A percentile compares a stretch with the other conserved stretches of the same genome.
Conservation (phyloP, 1,139 yeast species). For the Yamadazyma triangularis region DNA sequence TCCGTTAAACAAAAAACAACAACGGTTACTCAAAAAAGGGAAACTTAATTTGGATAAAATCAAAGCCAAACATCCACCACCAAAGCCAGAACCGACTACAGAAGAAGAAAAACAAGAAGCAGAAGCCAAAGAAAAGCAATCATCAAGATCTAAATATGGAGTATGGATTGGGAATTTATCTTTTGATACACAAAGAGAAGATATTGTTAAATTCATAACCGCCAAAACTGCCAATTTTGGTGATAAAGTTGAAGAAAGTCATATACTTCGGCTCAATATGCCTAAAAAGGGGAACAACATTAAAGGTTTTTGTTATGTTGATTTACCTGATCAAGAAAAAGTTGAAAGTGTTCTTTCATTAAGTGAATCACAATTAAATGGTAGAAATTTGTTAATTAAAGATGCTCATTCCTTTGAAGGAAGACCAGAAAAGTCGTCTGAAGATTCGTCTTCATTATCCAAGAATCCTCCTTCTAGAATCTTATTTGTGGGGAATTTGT, state of each 20-base stretch:
- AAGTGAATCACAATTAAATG: conserved; percentile 70
- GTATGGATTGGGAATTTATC: conserved; percentile 95
- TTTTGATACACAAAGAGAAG: conserved; percentile 78
- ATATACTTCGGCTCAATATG: conserved; percentile 59
- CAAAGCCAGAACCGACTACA: conserved; percentile 30
- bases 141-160: conserved; percentile 53
- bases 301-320: conserved; percentile 91
- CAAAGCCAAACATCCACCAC: conserved; percentile 45
- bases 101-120: conserved; percentile 18
- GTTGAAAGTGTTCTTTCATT: conserved; percentile 61
- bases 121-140: conserved; percentile 14
- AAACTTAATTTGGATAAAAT: conserved; percentile 58
- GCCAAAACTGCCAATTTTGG: conserved; percentile 51
- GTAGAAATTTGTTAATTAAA: conserved; percentile 83
- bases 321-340: conserved; percentile 62
- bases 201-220: conserved; percentile 59
- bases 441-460: conserved; percentile 35
- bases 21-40: conserved; percentile 79
- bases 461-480: conserved; percentile 87
- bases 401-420: conserved; percentile 81
- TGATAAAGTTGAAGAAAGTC: conserved; percentile 37
- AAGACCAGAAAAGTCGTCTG: conserved; percentile 56
- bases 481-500: conserved; percentile 85
- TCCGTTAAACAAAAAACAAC: conserved; percentile 89
- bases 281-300: conserved; percentile 62